A percentile compares a stretch with the other conserved stretches of the same genome.
Evolutionary conservation across 306 rosid species (phyloP).

Genomic region (Malus domestica): DNA sequence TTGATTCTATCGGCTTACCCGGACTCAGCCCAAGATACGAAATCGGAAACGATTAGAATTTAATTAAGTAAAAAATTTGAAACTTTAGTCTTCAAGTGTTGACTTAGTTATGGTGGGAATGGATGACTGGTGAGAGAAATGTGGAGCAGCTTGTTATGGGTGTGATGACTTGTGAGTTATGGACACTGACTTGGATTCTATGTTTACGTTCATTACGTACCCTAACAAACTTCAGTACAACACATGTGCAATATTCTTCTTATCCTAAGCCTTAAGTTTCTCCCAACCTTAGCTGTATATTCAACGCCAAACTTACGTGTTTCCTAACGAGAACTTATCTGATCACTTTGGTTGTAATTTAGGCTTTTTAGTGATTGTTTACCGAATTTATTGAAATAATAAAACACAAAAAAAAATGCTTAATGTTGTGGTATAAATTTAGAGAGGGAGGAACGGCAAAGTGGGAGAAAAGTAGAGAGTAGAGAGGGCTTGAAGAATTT

Average conservation of each 20-base stretch:
- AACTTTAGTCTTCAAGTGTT: not conserved
- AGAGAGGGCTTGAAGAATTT: too few relatives aligned
- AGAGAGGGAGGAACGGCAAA: too few relatives aligned
- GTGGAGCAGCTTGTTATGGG: not conserved
- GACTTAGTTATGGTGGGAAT: not conserved
- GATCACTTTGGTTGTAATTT: not conserved
- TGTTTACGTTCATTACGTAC: not conserved
- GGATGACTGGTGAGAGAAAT: not conserved
- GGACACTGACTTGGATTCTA: not conserved
- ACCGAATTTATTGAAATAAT: not conserved
- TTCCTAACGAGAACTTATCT: not conserved
- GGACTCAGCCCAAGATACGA: not conserved
- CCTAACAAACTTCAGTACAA: not conserved
- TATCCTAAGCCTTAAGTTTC: not conserved
- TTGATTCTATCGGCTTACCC: not conserved
- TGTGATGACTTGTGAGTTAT: not conserved
- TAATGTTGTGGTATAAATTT: too few relatives aligned
- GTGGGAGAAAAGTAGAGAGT: too few relatives aligned
- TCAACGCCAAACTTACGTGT: not conserved
- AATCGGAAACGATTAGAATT: not conserved
- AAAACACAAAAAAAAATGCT: too few relatives aligned
- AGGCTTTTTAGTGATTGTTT: not conserved
- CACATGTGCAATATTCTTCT: not conserved
- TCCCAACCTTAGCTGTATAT: not conserved
- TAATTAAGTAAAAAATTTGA: not conserved